Evolutionary conservation across 2,329 filamentous ascomycete genomes (phyloP).

Genomic region (Emergomyces africanus): DNA sequence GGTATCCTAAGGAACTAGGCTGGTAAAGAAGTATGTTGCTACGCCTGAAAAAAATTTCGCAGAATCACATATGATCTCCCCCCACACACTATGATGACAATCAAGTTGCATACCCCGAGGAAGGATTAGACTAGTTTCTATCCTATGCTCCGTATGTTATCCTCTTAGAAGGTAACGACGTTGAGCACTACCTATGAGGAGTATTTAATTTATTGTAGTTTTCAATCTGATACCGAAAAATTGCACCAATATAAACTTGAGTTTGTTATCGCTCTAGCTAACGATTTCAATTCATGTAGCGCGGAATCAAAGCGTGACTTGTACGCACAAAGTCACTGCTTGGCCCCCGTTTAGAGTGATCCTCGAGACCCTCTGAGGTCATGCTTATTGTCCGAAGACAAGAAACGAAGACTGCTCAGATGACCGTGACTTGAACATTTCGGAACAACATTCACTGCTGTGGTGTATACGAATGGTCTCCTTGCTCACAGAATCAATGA

Average conservation of each 20-base stretch:
- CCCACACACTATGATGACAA: slow-evolving; percentile 4
- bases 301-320: not conserved
- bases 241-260: not conserved
- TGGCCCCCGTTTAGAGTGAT: not conserved
- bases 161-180: slow-evolving; percentile 14
- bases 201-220: slow-evolving; percentile 25
- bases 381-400: not conserved
- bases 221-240: slow-evolving; percentile 27
- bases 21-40: not conserved
- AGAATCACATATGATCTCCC: not conserved
- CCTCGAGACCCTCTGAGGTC: not conserved
- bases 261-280: not conserved
- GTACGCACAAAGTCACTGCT: not conserved
- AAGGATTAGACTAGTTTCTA: not conserved
- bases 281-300: not conserved
- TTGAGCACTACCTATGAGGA: slow-evolving; percentile 28
- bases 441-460: not conserved
- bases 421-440: not conserved
- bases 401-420: not conserved
- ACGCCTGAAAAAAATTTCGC: not conserved
- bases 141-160: slow-evolving; percentile 12
- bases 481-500: not conserved
- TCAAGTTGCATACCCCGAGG: slow-evolving; percentile 1
- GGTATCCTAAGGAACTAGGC: not conserved
- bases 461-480: not conserved